Conservation (phyloP, 1,139 yeast genomes). For the Blastobotrys niveus region DNA sequence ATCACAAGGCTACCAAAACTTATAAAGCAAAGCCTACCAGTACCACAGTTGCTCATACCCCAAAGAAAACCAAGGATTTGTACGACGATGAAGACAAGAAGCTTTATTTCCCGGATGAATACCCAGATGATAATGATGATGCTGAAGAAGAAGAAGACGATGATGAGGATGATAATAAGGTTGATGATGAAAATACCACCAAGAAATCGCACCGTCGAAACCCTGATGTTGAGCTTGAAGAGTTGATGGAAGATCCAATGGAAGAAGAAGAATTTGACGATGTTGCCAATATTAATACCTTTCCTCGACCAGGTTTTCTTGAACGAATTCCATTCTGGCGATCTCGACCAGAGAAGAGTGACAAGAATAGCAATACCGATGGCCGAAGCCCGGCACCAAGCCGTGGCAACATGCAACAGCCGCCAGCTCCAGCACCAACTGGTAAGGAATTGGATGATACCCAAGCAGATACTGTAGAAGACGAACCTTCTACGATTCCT, state of each 20-base stretch:
- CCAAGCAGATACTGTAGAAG: too few species aligned
- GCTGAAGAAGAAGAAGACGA: constrained; percentile 5
- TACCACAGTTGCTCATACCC: background rate
- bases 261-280: background rate
- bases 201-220: too few species aligned
- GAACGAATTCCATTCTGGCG: constrained; percentile 9
- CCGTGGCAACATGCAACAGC: too few species aligned
- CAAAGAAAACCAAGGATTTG: constrained; percentile 1
- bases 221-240: too few species aligned
- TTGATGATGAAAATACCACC: constrained; percentile 10
- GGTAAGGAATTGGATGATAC: background rate
- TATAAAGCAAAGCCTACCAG: background rate
- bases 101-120: background rate
- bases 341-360: constrained; percentile 6
- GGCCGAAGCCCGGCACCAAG: too few species aligned
- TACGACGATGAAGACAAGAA: constrained; percentile 8
- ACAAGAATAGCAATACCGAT: background rate
- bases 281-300: background rate
- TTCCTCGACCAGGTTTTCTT: background rate
- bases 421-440: too few species aligned
- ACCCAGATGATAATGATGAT: constrained; percentile 7
- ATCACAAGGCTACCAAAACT: background rate
- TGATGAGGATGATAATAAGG: constrained; percentile 1
- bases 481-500: too few species aligned
- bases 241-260: constrained; percentile 3